A percentile compares a stretch with the other conserved stretches of the same genome.
Conservation (phyloP, 1,139 yeast species). For the Protomyces gravidus region DNA sequence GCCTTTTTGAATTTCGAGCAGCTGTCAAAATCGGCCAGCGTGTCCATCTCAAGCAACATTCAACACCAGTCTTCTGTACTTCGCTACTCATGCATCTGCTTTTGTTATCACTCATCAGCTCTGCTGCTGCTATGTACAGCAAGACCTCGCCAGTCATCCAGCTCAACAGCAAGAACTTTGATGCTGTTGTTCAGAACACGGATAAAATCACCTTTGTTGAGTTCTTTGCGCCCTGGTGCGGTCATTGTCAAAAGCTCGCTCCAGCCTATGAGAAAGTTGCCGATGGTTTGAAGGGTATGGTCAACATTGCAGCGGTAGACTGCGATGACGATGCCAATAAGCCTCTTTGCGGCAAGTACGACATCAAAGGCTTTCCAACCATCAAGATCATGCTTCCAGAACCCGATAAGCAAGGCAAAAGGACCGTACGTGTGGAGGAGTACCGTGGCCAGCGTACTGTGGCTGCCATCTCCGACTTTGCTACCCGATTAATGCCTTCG, state of each 20-base stretch:
- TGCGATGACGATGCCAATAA: constrained; percentile 27
- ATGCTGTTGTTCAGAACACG: constrained; percentile 59
- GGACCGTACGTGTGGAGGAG: constrained; percentile 10
- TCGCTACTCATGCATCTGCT: constrained; percentile 1
- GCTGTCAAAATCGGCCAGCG: no score
- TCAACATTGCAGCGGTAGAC: constrained; percentile 42
- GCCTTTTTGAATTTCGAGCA: no score
- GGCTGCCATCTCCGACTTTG: constrained; percentile 12
- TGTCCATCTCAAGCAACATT: no score
- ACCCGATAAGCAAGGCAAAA: constrained; percentile 2
- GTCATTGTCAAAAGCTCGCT: constrained; percentile 93
- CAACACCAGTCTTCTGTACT: no score
- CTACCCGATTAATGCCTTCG: constrained; percentile 12
- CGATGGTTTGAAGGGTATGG: constrained; percentile 39
- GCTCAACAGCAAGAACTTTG: constrained; percentile 62
- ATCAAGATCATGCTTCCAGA: constrained; percentile 52
- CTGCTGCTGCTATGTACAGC: not conserved
- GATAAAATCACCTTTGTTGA: constrained; percentile 83
- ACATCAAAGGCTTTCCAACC: constrained; percentile 85
- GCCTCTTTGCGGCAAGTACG: constrained; percentile 27
- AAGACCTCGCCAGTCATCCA: not conserved
- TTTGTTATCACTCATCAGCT: not conserved
- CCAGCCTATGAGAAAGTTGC: constrained; percentile 55
- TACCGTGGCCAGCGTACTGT: constrained; percentile 27
- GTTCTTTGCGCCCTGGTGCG: constrained; percentile 99